Conservation (phyloP, 352 stramenopile species). For the Phytophthora colocasiae region DNA sequence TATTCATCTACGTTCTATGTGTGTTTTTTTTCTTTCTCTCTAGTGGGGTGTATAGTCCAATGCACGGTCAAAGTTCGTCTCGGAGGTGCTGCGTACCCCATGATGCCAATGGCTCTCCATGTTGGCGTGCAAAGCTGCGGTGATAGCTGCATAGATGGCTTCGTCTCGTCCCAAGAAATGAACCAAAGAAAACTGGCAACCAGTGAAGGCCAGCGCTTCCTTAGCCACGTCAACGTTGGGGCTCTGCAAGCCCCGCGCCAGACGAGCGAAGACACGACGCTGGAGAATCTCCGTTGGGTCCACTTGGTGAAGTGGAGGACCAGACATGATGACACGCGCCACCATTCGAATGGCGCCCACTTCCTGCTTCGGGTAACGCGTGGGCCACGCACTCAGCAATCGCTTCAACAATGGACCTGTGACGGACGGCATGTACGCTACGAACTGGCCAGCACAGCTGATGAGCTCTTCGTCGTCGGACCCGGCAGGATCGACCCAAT, state of each 20-base stretch:
- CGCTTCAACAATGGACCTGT: constrained; percentile 58
- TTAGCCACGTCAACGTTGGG: constrained; percentile 77
- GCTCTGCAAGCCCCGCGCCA: constrained; percentile 68
- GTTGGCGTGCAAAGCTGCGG: constrained; percentile 68
- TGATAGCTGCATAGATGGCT: constrained; percentile 73
- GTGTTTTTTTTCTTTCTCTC: constrained; percentile 5
- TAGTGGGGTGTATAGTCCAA: constrained; percentile 69
- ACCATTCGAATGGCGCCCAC: constrained; percentile 83
- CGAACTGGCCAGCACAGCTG: constrained; percentile 82
- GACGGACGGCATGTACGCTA: constrained; percentile 80
- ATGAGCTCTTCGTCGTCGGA: constrained; percentile 89
- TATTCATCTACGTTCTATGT: constrained; percentile 40
- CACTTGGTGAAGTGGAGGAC: constrained; percentile 62
- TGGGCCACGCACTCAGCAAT: constrained; percentile 70
- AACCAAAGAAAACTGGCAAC: constrained; percentile 81
- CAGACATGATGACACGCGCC: constrained; percentile 87
- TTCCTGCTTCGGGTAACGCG: constrained; percentile 70
- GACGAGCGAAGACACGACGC: constrained; percentile 59
- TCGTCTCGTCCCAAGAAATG: constrained; percentile 77
- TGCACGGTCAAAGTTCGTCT: constrained; percentile 76
- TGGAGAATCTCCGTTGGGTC: constrained; percentile 45
- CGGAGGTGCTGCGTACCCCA: constrained; percentile 66
- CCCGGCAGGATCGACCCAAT: constrained; percentile 77
- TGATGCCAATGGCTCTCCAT: constrained; percentile 77
- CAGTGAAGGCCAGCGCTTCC: constrained; percentile 83